Percentiles rank a stretch among this genome's conserved stretches.
Conservation (phyloP, 1,284 basidiomycete species). For the Phenoliferia sp. region DNA sequence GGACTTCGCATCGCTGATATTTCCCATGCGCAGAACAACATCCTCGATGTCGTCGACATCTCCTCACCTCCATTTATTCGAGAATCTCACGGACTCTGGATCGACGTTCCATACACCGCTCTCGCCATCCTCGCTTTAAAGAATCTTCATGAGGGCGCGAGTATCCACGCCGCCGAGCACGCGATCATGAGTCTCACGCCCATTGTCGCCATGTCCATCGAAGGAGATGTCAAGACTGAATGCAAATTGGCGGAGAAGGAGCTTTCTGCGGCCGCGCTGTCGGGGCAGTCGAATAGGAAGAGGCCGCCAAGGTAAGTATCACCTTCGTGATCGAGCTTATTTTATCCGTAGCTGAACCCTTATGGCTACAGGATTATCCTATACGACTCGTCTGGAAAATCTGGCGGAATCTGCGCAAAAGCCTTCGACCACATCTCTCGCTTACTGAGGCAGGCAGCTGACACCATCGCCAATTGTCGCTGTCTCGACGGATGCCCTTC, state of each 20-base stretch:
- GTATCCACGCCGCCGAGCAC: slow-evolving; percentile 80
- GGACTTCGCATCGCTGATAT: neutral
- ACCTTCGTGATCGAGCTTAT: neutral
- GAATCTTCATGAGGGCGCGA: slow-evolving; percentile 62
- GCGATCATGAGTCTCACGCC: slow-evolving; percentile 64
- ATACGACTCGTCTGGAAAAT: slow-evolving; percentile 68
- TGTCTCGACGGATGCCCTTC: slow-evolving; percentile 67
- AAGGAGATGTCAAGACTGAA: slow-evolving; percentile 70
- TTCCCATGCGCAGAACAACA: slow-evolving; percentile 49
- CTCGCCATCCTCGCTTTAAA: slow-evolving; percentile 53
- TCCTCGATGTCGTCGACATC: slow-evolving; percentile 73
- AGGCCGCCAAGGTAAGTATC: slow-evolving; percentile 64
- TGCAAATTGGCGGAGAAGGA: slow-evolving; percentile 76
- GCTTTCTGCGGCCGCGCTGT: slow-evolving; percentile 48
- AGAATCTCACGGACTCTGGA: slow-evolving; percentile 74
- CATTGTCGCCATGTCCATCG: slow-evolving; percentile 60
- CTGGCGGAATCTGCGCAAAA: slow-evolving; percentile 66
- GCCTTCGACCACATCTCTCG: slow-evolving; percentile 74
- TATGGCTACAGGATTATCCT: slow-evolving; percentile 63
- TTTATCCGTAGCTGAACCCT: neutral
- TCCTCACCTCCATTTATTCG: slow-evolving; percentile 74
- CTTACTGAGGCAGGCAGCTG: slow-evolving; percentile 60
- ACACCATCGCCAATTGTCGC: slow-evolving; percentile 59
- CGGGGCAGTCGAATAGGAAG: slow-evolving; percentile 54
- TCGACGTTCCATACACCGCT: slow-evolving; percentile 66